Base-by-base conservation (phyloP, 164 flowering plant genomes). In the Litsea cubeba region DNA sequence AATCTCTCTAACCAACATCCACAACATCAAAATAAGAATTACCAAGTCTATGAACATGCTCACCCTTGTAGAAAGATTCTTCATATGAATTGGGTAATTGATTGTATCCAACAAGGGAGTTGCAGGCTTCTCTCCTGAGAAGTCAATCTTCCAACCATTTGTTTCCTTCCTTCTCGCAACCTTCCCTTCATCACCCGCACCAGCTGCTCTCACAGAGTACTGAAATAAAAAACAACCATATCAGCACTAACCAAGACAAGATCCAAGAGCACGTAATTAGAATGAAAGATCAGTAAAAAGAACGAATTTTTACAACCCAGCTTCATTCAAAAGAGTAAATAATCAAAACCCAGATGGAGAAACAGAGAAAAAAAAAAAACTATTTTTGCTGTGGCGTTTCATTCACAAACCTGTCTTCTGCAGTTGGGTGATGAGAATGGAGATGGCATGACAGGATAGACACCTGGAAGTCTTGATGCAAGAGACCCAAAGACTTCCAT, bases 91-190 rank as follows among this genome's bases (percentile, higher is more conserved):
- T 10, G 98, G 98, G 77, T 82, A 90, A 74, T 87, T 91, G 76
- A 94, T 79, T 12, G 94, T 92, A 75, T 92, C 97, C 77, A 94
- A 77, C 71, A 94, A 81, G 25, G 98, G 98, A 1, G 98, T 94
- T 1, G 75, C 73, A 1, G 95, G 98, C 73, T 86, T 95, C 72
- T 84, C 90, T 70, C 81, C 86, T 0, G 92, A 81, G 76, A 80
- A 90, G 74, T 91, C 89, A 60, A 88, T 88, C 75, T 80, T 86
- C 90, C 88, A 80, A 11, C 77, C 85, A 26, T 84, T 84, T 14
- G 76, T 82, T 68, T 79, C 91, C 73, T 78, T 83, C 78, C 76
- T 74, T 17, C 76, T 75, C 76, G 58, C 46, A 80, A 76, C 62
- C 76, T 83, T 85, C 71, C 80, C 76, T 68, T 81, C 90, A 14